These are phyloP conservation scores for Syncephalastrum sp. DNA, from an alignment of 371 early-diverging fungal genomes.

Conservation along the genomic window DNA sequence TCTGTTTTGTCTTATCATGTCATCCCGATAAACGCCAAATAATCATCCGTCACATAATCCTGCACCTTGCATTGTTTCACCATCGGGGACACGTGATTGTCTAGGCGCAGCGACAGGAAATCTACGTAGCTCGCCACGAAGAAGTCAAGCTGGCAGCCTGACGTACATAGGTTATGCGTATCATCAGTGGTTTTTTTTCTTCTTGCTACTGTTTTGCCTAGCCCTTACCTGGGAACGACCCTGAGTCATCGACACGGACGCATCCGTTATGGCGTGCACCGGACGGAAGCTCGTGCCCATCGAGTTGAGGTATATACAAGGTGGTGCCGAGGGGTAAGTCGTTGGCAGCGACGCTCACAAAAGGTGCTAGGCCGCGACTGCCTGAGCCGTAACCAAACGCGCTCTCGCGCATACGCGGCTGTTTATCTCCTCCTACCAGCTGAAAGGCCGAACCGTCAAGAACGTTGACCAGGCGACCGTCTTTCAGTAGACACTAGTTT, in stretches of 20 bases:
- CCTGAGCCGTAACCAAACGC: constrained; percentile 37
- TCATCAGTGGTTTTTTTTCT: too few relatives aligned
- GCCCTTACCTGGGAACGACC: constrained; percentile 26
- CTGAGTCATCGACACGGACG: constrained; percentile 41
- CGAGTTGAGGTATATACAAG: constrained; percentile 25
- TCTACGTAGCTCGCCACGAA: constrained; percentile 33
- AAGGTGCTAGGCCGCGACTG: constrained; percentile 30
- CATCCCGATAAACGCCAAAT: constrained; percentile 14
- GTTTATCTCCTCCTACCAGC: constrained; percentile 16
- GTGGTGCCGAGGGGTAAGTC: constrained; percentile 31
- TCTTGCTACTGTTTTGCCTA: neutral
- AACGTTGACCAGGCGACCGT: constrained; percentile 27
- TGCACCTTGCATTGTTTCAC: constrained; percentile 16
- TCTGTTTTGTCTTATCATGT: too few relatives aligned
- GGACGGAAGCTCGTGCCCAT: constrained; percentile 23
- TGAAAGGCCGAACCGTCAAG: neutral
- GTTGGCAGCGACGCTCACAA: constrained; percentile 34
- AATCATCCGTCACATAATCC: constrained; percentile 28
- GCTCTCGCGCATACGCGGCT: constrained; percentile 5
- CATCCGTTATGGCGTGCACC: constrained; percentile 37
- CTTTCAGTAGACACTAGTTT: constrained; percentile 26
- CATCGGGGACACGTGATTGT: constrained; percentile 7
- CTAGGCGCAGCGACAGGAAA: constrained; percentile 23
- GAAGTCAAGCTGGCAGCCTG: constrained; percentile 42
- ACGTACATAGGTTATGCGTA: too few relatives aligned